Conservation (phyloP, 2,329 filamentous ascomycete genomes). For the Grosmannia huntii region DNA sequence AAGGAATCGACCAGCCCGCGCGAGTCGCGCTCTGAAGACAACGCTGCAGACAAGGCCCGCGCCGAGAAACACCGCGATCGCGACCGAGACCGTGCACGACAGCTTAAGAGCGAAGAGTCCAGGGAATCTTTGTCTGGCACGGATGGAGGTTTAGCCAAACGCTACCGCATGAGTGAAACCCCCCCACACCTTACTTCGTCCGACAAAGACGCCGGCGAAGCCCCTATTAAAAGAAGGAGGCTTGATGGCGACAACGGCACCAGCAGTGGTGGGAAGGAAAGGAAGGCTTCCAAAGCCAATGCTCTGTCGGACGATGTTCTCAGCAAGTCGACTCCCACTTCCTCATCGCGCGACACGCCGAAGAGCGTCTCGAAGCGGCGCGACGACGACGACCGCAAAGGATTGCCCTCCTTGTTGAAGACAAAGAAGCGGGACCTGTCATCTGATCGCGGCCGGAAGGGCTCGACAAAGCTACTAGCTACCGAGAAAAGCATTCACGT, state of each 20-base stretch:
- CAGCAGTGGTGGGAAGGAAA: conserved; percentile 26
- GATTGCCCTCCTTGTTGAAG: conserved; percentile 19
- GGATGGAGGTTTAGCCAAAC: conserved; percentile 41
- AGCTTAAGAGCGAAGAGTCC: conserved; percentile 48
- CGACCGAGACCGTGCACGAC: conserved; percentile 47
- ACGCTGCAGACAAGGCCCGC: conserved; percentile 31
- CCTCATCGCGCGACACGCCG: conserved; percentile 9
- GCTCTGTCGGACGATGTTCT: conserved; percentile 33
- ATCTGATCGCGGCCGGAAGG: conserved; percentile 26
- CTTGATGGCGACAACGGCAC: conserved; percentile 34
- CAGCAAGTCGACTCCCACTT: conserved; percentile 21
- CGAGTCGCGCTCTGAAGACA: conserved; percentile 36
- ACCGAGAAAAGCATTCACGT: conserved; percentile 42
- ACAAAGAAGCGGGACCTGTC: conserved; percentile 21
- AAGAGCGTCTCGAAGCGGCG: conserved; percentile 25
- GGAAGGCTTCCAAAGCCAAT: conserved; percentile 26
- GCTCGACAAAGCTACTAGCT: conserved; percentile 25
- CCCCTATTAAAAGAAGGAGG: conserved; percentile 41
- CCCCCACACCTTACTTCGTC: conserved; percentile 39
- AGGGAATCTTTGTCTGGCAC: conserved; percentile 38
- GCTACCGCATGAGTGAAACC: conserved; percentile 45
- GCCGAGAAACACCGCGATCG: conserved; percentile 46
- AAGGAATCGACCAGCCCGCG: conserved; percentile 41
- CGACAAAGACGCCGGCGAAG: conserved; percentile 40
- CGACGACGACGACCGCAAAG: conserved; percentile 28